These are phyloP conservation scores for Gastrodia elata DNA, from an alignment of 106 monocot genomes.

Conservation along the genomic window DNA sequence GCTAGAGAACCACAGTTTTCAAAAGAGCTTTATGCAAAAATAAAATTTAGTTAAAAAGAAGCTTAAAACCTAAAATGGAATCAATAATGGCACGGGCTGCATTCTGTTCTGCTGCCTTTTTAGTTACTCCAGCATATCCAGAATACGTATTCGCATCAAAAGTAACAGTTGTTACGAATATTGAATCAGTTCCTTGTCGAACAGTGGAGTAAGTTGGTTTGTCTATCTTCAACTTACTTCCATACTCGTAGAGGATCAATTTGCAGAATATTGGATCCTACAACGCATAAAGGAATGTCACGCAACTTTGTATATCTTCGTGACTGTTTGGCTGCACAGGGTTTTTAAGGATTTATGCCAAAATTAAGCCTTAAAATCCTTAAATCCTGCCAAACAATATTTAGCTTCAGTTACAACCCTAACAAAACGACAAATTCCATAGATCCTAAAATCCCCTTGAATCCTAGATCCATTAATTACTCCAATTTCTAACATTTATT, in stretches of 20 bases:
- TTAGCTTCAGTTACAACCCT: no score
- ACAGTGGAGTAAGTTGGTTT: constrained; percentile 29
- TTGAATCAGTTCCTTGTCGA: constrained; percentile 15
- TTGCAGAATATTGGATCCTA: constrained; percentile 55
- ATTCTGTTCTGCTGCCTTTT: constrained; percentile 61
- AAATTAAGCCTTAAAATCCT: no score
- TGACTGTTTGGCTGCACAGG: no score
- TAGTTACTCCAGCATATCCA: constrained; percentile 35
- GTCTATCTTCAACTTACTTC: constrained; percentile 23
- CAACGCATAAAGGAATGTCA: neutral
- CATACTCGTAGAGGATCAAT: constrained; percentile 56
- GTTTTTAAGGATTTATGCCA: no score
- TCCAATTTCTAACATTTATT: no score
- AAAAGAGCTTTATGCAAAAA: neutral
- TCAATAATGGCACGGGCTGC: constrained; percentile 47
- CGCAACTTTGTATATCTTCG: neutral
- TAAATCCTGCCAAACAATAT: no score
- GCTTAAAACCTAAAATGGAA: constrained; percentile 40
- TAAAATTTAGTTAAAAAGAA: neutral
- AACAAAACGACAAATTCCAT: no score
- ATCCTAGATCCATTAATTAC: no score
- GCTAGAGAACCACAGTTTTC: constrained; percentile 7
- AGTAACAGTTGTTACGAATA: constrained; percentile 26
- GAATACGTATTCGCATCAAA: constrained; percentile 34
- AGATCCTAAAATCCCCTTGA: no score